phyloP scores from a whole-genome alignment of 768 basidiomycete genomes.

The Tulasnella sp. region DNA sequence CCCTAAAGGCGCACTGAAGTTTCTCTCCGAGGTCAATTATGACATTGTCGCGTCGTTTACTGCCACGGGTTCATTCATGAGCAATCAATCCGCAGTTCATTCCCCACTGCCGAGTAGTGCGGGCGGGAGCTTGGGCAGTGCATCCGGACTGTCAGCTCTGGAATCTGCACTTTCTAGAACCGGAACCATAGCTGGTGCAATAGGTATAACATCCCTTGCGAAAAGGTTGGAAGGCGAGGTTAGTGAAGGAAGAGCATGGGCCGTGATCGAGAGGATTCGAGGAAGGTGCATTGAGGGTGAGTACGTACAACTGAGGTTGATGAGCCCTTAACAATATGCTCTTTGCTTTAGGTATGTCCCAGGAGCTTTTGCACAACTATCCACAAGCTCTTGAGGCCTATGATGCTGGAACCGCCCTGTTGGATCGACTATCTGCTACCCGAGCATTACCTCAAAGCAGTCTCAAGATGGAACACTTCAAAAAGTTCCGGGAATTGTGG shows the following conservation, averaged over 20 bases:
- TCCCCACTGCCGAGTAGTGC: slow-evolving; percentile 7
- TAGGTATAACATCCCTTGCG: slow-evolving; percentile 15
- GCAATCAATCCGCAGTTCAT: not conserved
- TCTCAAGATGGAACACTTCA: slow-evolving; percentile 43
- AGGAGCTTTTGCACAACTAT: slow-evolving; percentile 35
- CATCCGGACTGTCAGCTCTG: slow-evolving; percentile 14
- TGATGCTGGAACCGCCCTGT: slow-evolving; percentile 39
- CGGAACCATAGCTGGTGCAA: slow-evolving; percentile 17
- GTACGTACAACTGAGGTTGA: slow-evolving; percentile 17
- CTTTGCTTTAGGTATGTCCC: slow-evolving; percentile 49
- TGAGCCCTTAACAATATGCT: not conserved
- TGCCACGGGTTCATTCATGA: not conserved
- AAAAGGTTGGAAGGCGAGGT: slow-evolving; percentile 32
- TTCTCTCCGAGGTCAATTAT: slow-evolving; percentile 45
- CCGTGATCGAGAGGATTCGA: slow-evolving; percentile 56
- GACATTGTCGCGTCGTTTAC: slow-evolving; percentile 23
- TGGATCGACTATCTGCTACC: slow-evolving; percentile 33
- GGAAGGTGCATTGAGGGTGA: slow-evolving; percentile 68
- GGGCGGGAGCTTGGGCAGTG: slow-evolving; percentile 3
- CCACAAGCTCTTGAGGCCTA: slow-evolving; percentile 48
- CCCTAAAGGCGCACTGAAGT: slow-evolving; percentile 47
- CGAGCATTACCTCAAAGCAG: slow-evolving; percentile 16
- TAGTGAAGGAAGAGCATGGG: slow-evolving; percentile 58
- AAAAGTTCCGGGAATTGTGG: slow-evolving; percentile 67
- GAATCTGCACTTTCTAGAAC: slow-evolving; percentile 16